These are phyloP conservation scores for Scedosporium apiospermum DNA, from an alignment of 2,329 filamentous ascomycete genomes.

Conservation along the genomic window DNA sequence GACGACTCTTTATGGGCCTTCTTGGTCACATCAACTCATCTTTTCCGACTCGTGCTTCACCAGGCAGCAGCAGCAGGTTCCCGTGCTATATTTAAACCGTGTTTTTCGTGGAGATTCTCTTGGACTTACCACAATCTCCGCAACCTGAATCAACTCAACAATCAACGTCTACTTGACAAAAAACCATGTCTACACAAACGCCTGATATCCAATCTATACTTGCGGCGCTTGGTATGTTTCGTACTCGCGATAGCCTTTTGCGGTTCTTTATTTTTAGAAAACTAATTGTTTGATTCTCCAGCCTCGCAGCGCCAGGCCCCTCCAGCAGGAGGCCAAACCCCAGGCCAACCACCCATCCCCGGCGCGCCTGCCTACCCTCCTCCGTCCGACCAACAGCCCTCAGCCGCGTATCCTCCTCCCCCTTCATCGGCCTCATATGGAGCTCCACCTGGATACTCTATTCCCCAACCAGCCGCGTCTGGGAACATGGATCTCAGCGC, in stretches of 20 bases:
- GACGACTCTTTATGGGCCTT: neutral
- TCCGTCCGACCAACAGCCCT: slow-evolving; percentile 9
- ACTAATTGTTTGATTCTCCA: slow-evolving; percentile 17
- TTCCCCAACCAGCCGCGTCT: slow-evolving; percentile 61
- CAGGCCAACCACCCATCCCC: slow-evolving; percentile 29
- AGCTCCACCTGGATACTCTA: slow-evolving; percentile 28
- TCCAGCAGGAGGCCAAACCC: slow-evolving; percentile 18
- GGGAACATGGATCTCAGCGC: slow-evolving; percentile 72
- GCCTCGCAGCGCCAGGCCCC: slow-evolving; percentile 34
- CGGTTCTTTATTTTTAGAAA: slow-evolving; percentile 7
- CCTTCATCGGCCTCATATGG: slow-evolving; percentile 27
- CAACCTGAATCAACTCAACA: neutral
- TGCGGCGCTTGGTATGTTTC: slow-evolving; percentile 35
- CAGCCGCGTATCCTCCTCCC: slow-evolving; percentile 26
- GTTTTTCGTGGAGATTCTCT: no score
- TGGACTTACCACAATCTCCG: neutral
- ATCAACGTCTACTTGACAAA: neutral
- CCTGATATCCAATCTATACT: slow-evolving; percentile 36
- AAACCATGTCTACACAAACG: slow-evolving; percentile 26
- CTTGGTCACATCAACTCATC: neutral
- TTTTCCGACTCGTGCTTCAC: no score
- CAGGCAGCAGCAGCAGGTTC: no score
- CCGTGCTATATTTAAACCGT: no score
- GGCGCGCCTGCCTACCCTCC: slow-evolving; percentile 20
- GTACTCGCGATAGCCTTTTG: slow-evolving; percentile 7